Evolutionary conservation across 2,329 filamentous ascomycete genomes (phyloP), one percentile per base, ranked within the genome.

Genomic region (Sarocladium oryzae): DNA sequence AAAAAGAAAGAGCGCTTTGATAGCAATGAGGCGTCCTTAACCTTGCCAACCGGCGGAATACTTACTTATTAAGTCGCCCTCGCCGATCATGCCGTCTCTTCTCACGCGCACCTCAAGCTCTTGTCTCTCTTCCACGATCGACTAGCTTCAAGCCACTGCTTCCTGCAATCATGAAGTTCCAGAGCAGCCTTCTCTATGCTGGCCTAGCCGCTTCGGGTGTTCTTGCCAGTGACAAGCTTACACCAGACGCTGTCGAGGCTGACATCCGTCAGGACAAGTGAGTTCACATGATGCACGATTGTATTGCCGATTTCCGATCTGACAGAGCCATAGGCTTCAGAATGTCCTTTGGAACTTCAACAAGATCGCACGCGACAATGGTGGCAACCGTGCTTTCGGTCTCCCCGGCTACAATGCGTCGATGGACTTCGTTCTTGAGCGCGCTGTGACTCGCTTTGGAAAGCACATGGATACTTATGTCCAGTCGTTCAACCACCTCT

Each of bases 351-450:
- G 71, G 58, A 70, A 74, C 52, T 67, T 84, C 5, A 69, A 82
- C 59, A 64, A 71, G 38, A 82, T 83, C 51, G 79, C 72, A 11
- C 65, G 64, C 26, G 68, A 72, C 49, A 77, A 84, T 57, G 78
- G 76, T 35, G 79, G 79, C 15, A 82, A 81, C 62, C 72, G 80
- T 49, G 80, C 80, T 4, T 82, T 81, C 53, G 80, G 81, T 13
- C 66, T 77, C 9, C 77, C 78, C 1, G 81, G 81, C 13, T 84
- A 75, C 68, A 71, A 73, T 49, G 79, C 78, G 2, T 82, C 79
- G 0, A 63, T 77, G 16, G 77, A 84, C 57, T 83, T 76, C 58
- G 66, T 84, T 52, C 67, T 79, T 4, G 72, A 74, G 50, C 73
- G 74, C 11, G 62, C 67, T 11, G 56, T 64, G 53, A 66, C 56